Conservation (phyloP, 2,329 filamentous ascomycete species). For the Rhinocladiella mackenziei region DNA sequence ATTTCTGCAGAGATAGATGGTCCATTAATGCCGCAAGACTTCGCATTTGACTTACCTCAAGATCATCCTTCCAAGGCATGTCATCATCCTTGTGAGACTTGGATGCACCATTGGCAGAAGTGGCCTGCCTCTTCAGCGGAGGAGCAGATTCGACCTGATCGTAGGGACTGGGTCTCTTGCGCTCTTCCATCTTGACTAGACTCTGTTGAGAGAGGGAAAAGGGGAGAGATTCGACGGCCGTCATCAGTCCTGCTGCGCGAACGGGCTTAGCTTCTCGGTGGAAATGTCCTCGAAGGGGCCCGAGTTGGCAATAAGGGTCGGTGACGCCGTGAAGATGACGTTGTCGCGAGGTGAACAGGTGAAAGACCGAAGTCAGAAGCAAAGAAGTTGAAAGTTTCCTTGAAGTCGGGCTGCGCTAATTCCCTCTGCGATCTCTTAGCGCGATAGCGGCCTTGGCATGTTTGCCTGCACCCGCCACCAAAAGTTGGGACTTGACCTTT, state of each 20-base stretch:
- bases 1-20: not conserved
- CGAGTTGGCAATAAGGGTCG: constrained; percentile 6
- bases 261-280: constrained; percentile 6
- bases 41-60: constrained; percentile 61
- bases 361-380: constrained; percentile 8
- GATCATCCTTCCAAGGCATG: constrained; percentile 66
- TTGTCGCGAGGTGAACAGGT: constrained; percentile 8
- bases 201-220: constrained; percentile 67
- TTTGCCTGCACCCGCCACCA: constrained; percentile 1
- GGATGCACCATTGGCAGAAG: constrained; percentile 64
- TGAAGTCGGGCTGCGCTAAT: constrained; percentile 1
- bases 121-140: constrained; percentile 84
- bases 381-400: constrained; percentile 8
- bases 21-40: not conserved
- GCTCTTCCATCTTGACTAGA: constrained; percentile 97
- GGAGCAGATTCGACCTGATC: constrained; percentile 79
- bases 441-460: not conserved
- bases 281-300: constrained; percentile 10
- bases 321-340: constrained; percentile 2
- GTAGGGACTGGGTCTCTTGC: constrained; percentile 85
- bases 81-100: constrained; percentile 63
- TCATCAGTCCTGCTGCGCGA: constrained; percentile 66
- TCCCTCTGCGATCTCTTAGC: constrained; percentile 1
- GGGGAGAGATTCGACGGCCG: constrained; percentile 72
- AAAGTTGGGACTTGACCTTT: not conserved